Evolutionary conservation across 768 basidiomycete genomes (phyloP).

Genomic region (Leucogyrophana mollusca): DNA sequence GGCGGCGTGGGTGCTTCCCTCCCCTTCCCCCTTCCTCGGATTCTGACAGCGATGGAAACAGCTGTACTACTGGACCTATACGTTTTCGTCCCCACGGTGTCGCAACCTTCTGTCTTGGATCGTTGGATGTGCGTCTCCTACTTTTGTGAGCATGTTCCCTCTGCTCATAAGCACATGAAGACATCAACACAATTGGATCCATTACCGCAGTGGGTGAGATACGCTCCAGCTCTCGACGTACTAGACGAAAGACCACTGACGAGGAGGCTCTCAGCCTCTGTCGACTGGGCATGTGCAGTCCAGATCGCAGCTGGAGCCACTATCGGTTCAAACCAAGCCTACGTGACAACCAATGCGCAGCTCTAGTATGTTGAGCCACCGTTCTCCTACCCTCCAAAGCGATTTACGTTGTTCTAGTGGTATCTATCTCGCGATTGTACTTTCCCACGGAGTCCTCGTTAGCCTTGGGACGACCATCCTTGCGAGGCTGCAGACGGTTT

Average conservation of each 20-base stretch:
- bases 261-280: conserved; percentile 40
- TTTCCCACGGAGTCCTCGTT: conserved; percentile 63
- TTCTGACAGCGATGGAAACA: conserved; percentile 11
- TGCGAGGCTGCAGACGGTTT: conserved; percentile 62
- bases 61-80: conserved; percentile 71
- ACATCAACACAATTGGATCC: conserved; percentile 58
- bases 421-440: conserved; percentile 59
- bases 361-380: conserved; percentile 44
- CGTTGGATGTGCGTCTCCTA: conserved; percentile 49
- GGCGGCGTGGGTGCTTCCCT: conserved; percentile 29
- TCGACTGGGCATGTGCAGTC: conserved; percentile 66
- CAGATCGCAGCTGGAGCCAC: conserved; percentile 65
- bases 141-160: neutral
- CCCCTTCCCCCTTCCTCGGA: no score
- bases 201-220: conserved; percentile 36
- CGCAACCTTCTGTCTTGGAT: conserved; percentile 65
- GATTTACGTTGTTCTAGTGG: conserved; percentile 39
- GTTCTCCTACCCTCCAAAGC: neutral
- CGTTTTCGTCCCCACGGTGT: conserved; percentile 53
- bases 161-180: conserved; percentile 36
- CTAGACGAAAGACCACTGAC: no score
- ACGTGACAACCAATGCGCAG: conserved; percentile 34
- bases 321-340: conserved; percentile 45
- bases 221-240: neutral
- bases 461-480: conserved; percentile 64